Evolutionary conservation across 306 rosid genomes (phyloP).

Genomic region (Arachis stenosperma): DNA sequence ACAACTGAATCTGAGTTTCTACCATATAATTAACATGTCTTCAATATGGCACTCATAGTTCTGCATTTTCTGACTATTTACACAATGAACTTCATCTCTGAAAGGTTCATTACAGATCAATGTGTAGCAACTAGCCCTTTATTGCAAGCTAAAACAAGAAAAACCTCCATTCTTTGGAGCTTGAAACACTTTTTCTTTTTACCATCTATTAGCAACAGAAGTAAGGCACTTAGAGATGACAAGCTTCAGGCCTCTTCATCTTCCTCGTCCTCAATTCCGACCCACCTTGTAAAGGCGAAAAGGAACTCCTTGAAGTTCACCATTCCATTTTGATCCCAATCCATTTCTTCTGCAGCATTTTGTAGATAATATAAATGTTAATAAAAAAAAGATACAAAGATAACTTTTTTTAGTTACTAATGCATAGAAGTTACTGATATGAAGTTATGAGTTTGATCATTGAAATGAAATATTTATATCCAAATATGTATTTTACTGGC

Average conservation of each 20-base stretch:
- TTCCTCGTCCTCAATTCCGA: slow-evolving; percentile 93
- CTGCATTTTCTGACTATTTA: slow-evolving; percentile 42
- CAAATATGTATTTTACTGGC: neutral
- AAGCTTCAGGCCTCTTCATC: slow-evolving; percentile 38
- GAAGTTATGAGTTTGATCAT: neutral
- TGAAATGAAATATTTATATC: neutral
- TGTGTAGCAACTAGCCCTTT: slow-evolving; percentile 42
- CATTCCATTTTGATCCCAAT: slow-evolving; percentile 99
- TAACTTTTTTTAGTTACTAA: neutral
- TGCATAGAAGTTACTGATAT: neutral
- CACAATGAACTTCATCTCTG: slow-evolving; percentile 37
- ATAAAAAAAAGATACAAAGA: neutral
- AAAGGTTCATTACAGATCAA: slow-evolving; percentile 32
- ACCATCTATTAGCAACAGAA: no score
- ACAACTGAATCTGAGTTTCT: no score
- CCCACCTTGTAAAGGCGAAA: slow-evolving; percentile 90
- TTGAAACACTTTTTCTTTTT: no score
- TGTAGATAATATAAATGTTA: neutral
- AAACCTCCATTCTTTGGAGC: neutral
- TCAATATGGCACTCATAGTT: slow-evolving; percentile 30
- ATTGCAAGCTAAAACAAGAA: slow-evolving; percentile 46
- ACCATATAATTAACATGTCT: neutral
- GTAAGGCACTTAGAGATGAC: neutral
- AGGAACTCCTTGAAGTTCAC: slow-evolving; percentile 96
- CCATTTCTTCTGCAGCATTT: slow-evolving; percentile 92